phyloP scores from a whole-genome alignment of 1,284 basidiomycete species.

The Salmacisia buchloeana region DNA sequence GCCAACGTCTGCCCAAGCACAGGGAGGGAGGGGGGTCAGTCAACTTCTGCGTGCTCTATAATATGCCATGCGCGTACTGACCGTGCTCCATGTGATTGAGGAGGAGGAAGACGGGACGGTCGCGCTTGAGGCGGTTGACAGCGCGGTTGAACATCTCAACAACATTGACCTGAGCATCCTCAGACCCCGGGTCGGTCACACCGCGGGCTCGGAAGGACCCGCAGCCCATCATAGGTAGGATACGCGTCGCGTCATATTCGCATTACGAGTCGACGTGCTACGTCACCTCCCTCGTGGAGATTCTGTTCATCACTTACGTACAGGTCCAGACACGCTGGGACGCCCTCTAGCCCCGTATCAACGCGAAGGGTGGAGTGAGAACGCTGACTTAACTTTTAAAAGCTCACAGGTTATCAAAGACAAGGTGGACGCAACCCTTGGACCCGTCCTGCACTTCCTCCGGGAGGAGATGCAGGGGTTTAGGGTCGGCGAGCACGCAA shows the following conservation, averaged over 20 bases:
- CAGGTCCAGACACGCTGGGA: no score
- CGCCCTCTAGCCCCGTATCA: no score
- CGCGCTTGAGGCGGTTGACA: background rate
- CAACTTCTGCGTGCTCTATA: background rate
- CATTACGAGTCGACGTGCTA: no score
- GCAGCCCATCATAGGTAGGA: no score
- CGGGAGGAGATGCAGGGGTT: no score
- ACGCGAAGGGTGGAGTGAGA: no score
- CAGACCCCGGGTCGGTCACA: no score
- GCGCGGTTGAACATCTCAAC: background rate
- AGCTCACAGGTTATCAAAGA: background rate
- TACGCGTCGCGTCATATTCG: no score
- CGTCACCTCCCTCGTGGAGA: no score
- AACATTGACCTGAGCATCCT: background rate
- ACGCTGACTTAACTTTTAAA: background rate
- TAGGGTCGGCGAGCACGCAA: background rate
- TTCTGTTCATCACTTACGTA: no score
- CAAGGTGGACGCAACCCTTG: background rate
- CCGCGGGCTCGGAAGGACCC: no score
- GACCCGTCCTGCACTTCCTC: background rate
- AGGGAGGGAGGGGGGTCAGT: background rate
- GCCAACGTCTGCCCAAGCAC: background rate
- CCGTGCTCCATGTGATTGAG: background rate
- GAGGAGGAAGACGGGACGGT: slow-evolving; percentile 5
- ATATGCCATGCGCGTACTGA: background rate